These are phyloP conservation scores for Mucor saturninus DNA, from an alignment of 371 early-diverging fungal genomes.

Conservation along the genomic window DNA sequence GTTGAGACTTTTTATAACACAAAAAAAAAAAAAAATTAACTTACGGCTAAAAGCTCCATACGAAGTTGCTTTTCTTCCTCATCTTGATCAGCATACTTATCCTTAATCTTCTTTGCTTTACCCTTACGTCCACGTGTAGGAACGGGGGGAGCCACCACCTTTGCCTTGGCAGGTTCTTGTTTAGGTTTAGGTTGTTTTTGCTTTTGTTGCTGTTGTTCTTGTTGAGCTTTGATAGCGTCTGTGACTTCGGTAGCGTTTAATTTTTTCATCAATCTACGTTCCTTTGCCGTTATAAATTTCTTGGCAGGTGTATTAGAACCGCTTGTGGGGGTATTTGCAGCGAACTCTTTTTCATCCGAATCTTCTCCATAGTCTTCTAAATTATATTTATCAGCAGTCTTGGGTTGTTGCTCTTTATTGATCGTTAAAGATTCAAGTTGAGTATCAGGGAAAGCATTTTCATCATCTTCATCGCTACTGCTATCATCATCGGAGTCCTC, in stretches of 20 bases:
- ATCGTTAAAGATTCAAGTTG: constrained; percentile 44
- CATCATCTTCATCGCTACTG: constrained; percentile 45
- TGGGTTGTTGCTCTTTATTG: not conserved
- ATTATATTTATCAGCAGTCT: constrained; percentile 68
- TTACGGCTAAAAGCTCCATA: constrained; percentile 80
- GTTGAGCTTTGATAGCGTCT: constrained; percentile 20
- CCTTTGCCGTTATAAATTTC: constrained; percentile 72
- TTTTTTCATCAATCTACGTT: constrained; percentile 77
- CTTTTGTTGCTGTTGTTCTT: constrained; percentile 10
- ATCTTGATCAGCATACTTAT: constrained; percentile 93
- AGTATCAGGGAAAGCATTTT: constrained; percentile 65
- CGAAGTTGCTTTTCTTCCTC: constrained; percentile 88
- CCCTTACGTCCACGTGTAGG: constrained; percentile 83
- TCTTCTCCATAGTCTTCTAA: constrained; percentile 74
- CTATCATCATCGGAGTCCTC: constrained; percentile 39
- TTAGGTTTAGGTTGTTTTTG: constrained; percentile 20
- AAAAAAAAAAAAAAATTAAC: constrained; percentile 14
- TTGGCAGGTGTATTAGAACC: constrained; percentile 32
- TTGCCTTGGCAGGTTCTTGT: constrained; percentile 17
- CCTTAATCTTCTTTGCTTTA: constrained; percentile 90
- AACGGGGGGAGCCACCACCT: constrained; percentile 34
- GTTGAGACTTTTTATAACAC: not conserved
- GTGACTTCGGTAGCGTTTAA: constrained; percentile 35
- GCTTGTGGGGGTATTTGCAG: not conserved
- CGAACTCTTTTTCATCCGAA: constrained; percentile 43